Conservation (phyloP, 2,329 filamentous ascomycete species). For the Botrytis pseudocinerea region DNA sequence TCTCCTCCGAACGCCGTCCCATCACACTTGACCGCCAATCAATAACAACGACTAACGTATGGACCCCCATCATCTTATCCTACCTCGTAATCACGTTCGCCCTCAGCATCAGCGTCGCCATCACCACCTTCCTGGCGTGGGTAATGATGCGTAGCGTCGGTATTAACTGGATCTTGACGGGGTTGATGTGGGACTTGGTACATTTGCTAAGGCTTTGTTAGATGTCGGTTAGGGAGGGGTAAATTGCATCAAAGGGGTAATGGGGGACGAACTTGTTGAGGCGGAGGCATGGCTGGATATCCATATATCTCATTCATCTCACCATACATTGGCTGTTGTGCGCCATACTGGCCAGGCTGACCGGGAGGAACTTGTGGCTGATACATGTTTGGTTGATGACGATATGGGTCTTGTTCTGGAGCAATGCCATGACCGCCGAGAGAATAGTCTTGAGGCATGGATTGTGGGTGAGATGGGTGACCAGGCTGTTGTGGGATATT, state of each 20-base stretch:
- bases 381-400: conserved; percentile 78
- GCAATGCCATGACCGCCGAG: conserved; percentile 62
- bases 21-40: conserved; percentile 9
- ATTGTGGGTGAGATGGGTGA: conserved; percentile 53
- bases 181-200: conserved; percentile 45
- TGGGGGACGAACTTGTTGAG: conserved; percentile 69
- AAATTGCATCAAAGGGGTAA: background rate
- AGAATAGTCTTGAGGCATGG: conserved; percentile 61
- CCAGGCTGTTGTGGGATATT: conserved; percentile 47
- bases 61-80: conserved; percentile 29
- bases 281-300: conserved; percentile 75
- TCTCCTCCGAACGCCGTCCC: conserved; percentile 24
- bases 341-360: conserved; percentile 70
- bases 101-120: conserved; percentile 48
- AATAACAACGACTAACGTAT: conserved; percentile 13
- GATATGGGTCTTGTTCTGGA: conserved; percentile 71
- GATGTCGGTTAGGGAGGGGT: conserved; percentile 12
- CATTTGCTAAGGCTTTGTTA: conserved; percentile 41
- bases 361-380: conserved; percentile 74
- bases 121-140: conserved; percentile 45
- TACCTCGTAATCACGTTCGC: conserved; percentile 48
- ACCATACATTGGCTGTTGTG: conserved; percentile 75
- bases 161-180: conserved; percentile 43
- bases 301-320: conserved; percentile 84
- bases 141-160: conserved; percentile 43